Percentiles rank a stretch among this genome's conserved stretches.
phyloP scores from a whole-genome alignment of 2,329 filamentous ascomycete genomes.

The Aspergillus piperis region DNA sequence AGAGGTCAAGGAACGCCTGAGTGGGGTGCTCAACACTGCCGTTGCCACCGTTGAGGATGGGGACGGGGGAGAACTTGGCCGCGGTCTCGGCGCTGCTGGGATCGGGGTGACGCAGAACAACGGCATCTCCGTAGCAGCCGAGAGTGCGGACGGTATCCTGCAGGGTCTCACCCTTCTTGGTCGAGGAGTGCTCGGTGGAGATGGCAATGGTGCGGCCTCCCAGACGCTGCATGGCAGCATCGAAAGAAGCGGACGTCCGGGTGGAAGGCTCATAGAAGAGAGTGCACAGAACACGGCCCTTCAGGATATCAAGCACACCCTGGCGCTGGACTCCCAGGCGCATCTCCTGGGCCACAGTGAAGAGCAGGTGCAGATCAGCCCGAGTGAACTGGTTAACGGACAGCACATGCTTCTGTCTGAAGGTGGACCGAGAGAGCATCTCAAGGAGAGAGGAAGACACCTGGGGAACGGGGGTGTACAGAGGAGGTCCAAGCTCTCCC shows the following conservation, averaged over 20 bases:
- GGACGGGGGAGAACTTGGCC: slow-evolving; percentile 82
- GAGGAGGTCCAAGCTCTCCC: slow-evolving; percentile 42
- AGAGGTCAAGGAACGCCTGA: slow-evolving; percentile 95
- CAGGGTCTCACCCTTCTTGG: slow-evolving; percentile 90
- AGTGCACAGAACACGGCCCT: slow-evolving; percentile 81
- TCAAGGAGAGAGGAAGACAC: slow-evolving; percentile 62
- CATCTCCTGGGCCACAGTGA: slow-evolving; percentile 98
- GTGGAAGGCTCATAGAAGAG: slow-evolving; percentile 99
- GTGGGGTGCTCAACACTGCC: slow-evolving; percentile 95
- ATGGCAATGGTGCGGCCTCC: slow-evolving; percentile 84
- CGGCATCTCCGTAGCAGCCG: slow-evolving; percentile 89
- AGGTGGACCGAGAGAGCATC: slow-evolving; percentile 75
- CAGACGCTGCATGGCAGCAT: slow-evolving; percentile 96
- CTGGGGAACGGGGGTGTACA: slow-evolving; percentile 54
- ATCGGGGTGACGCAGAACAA: slow-evolving; percentile 92
- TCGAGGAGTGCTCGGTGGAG: slow-evolving; percentile 80
- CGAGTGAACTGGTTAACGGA: slow-evolving; percentile 90
- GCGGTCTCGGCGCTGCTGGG: slow-evolving; percentile 79
- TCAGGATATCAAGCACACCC: slow-evolving; percentile 83
- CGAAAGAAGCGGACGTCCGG: slow-evolving; percentile 91
- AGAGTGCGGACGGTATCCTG: slow-evolving; percentile 93
- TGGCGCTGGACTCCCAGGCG: slow-evolving; percentile 89
- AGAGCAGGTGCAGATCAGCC: slow-evolving; percentile 85
- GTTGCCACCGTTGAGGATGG: slow-evolving; percentile 96
- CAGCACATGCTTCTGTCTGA: slow-evolving; percentile 86